These are phyloP conservation scores for Blastocystis sp. DNA, from an alignment of 352 stramenopile genomes.

Conservation along the genomic window DNA sequence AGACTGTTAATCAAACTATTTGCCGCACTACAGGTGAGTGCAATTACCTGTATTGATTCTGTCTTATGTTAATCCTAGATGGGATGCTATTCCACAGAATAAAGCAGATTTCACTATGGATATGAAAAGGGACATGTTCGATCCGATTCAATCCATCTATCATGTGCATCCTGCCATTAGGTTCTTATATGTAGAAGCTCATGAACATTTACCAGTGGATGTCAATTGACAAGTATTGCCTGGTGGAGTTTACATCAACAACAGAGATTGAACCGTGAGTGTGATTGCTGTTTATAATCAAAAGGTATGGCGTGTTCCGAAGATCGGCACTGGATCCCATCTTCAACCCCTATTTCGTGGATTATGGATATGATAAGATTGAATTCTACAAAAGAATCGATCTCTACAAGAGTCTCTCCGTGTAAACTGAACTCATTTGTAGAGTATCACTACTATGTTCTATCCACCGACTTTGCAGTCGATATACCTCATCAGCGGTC, in stretches of 20 bases:
- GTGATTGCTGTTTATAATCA: too few species aligned
- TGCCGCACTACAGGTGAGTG: neutral
- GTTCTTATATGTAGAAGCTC: neutral
- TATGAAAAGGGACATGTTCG: neutral
- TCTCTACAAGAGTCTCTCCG: neutral
- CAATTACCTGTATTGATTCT: neutral
- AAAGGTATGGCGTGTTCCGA: conserved; percentile 10
- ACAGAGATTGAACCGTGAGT: neutral
- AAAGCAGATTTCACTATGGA: neutral
- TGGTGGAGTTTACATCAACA: neutral
- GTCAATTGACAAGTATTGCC: neutral
- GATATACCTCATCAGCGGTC: conserved; percentile 16
- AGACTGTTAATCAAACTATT: neutral
- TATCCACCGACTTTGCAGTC: neutral
- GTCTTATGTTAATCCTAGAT: neutral
- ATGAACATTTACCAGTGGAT: neutral
- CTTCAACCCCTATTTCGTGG: neutral
- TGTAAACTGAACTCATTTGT: conserved; percentile 62
- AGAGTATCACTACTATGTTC: neutral
- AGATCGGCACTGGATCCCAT: neutral
- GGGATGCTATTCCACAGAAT: neutral
- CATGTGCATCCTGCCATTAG: neutral
- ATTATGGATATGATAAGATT: conserved; percentile 2
- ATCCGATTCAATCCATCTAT: neutral
- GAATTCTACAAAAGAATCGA: neutral